Base-by-base conservation (phyloP, 2,329 filamentous ascomycete genomes). In the Fusarium cicatricum region DNA sequence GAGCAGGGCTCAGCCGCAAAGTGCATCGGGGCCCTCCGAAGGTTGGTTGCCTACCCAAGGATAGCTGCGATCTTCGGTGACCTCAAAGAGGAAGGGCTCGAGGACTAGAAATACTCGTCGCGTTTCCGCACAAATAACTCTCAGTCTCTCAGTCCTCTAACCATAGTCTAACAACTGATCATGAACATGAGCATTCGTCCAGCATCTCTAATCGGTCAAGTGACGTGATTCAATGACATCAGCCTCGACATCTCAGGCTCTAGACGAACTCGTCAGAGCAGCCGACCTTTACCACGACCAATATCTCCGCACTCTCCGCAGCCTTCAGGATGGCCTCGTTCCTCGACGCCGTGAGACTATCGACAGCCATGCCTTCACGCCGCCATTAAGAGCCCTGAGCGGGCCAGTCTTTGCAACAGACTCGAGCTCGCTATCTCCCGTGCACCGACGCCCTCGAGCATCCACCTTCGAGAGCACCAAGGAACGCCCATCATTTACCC, bases 261-360 rank as follows among this genome's bases (percentile, higher is more conserved):
- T 73, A 14, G 73, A 77, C 50, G 71, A 76, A 29, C 65, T 75
- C 40, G 65, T 76, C 55, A 64, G 56, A 33, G 69, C 67, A 23
- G 68, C 73, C 37, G 72, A 77, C 39, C 55, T 67, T 17, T 66
- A 70, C 38, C 74, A 74, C 45, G 72, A 75, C n/a, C 69, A 73
- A 34, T 72, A 74, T 41, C 56, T 75, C 29, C 69, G 65, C 47
- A 65, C 64, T 19, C 59, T 74, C 6, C 62, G 67, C 40, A 60
- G 38, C 39, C 64, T 75, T 14, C 71, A 72, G 31, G 70, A 75
- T 33, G 62, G 49, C 29, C 46, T 70, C 46, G 39, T 51, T 33
- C 36, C 54, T 28, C 63, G 59, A 28, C 60, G 55, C 11, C 58
- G 58, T 32, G 62, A 70, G 33, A 50, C 55, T 7, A 44, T 55